phyloP scores from a whole-genome alignment of 306 rosid species.

The Vigna reflexopilosa region DNA sequence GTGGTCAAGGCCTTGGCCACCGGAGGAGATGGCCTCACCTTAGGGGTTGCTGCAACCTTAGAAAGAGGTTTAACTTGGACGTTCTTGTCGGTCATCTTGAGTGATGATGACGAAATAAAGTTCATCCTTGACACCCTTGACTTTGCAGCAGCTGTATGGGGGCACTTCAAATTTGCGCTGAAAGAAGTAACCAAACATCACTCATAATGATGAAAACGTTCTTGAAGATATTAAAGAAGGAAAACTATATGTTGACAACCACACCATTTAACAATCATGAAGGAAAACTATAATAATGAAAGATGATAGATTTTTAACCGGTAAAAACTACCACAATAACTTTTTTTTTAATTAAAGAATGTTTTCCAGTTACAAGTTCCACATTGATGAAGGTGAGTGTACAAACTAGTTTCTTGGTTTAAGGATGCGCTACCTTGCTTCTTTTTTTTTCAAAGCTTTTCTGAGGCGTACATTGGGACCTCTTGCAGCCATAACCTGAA shows the following conservation, averaged over 20 bases:
- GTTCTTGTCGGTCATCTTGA: slow-evolving; percentile 49
- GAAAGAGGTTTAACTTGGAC: slow-evolving; percentile 52
- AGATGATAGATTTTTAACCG: too few species aligned
- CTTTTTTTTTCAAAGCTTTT: slow-evolving; percentile 57
- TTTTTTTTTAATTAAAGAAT: too few species aligned
- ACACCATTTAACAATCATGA: too few species aligned
- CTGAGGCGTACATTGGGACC: slow-evolving; percentile 82
- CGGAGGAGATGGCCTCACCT: slow-evolving; percentile 61
- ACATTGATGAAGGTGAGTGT: too few species aligned
- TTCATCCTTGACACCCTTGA: slow-evolving; percentile 79
- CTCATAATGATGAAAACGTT: neutral
- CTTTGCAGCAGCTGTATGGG: slow-evolving; percentile 86
- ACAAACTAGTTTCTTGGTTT: too few species aligned
- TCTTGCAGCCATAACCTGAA: slow-evolving; percentile 96
- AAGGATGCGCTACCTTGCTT: slow-evolving; percentile 52
- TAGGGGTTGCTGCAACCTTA: slow-evolving; percentile 67
- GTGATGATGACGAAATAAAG: slow-evolving; percentile 69
- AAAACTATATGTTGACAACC: too few species aligned
- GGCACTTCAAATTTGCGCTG: slow-evolving; percentile 73
- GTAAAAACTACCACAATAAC: too few species aligned
- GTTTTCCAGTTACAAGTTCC: too few species aligned
- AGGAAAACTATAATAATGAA: too few species aligned
- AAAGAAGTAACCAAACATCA: slow-evolving; percentile 16
- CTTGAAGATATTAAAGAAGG: too few species aligned
- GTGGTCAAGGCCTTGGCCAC: slow-evolving; percentile 49